Conservation (phyloP, 331 rosid genomes). For the Phaseolus coccineus region DNA sequence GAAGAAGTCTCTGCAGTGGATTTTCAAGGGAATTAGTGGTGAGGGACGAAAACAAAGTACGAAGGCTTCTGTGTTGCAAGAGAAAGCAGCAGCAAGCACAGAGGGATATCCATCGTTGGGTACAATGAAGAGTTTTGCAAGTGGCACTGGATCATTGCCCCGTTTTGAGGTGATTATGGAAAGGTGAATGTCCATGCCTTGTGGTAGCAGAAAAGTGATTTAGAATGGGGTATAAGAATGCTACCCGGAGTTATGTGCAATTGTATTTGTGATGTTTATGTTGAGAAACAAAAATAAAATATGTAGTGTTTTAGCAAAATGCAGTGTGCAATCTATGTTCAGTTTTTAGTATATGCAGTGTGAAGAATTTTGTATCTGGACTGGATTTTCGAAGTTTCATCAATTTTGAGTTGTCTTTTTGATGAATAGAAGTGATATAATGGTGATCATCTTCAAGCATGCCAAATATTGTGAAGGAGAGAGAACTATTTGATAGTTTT, state of each 20-base stretch:
- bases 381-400: no score
- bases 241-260: background rate
- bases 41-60: constrained; percentile 8
- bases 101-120: constrained; percentile 41
- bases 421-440: no score
- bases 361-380: no score
- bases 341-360: no score
- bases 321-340: no score
- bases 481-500: no score
- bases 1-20: constrained; percentile 42
- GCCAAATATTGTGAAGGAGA: no score
- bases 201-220: background rate
- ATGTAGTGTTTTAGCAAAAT: background rate
- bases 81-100: background rate
- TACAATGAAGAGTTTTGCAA: constrained; percentile 44
- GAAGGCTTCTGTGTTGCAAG: constrained; percentile 5
- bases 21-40: background rate
- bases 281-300: background rate
- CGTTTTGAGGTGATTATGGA: constrained; percentile 38
- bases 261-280: background rate
- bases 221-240: background rate
- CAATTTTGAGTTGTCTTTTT: no score
- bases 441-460: no score
- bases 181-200: constrained; percentile 16
- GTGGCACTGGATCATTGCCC: constrained; percentile 43